Conservation (phyloP, 192 early-diverging fungal genomes). For the Rhizoclosmatium sp. region DNA sequence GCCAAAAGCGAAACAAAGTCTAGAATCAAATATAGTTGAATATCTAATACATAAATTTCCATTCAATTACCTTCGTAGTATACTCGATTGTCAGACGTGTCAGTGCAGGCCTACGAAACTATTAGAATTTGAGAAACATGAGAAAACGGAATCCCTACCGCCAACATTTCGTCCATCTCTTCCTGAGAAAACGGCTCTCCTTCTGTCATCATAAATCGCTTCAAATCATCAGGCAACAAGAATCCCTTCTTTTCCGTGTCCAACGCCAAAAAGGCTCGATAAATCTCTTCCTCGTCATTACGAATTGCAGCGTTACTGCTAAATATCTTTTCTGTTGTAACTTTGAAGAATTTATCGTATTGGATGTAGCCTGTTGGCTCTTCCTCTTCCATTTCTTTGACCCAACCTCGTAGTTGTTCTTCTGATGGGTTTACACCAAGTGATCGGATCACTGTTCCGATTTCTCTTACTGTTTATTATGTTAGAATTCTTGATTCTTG, state of each 20-base stretch:
- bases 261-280: conserved; percentile 57
- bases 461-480: conserved; percentile 48
- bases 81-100: conserved; percentile 59
- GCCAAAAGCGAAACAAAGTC: conserved; percentile 35
- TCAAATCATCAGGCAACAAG: conserved; percentile 57
- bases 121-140: neutral
- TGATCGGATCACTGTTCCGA: conserved; percentile 61
- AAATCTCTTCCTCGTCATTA: conserved; percentile 60
- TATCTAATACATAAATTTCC: neutral
- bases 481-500: neutral
- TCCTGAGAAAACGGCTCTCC: conserved; percentile 60
- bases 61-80: conserved; percentile 55
- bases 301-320: conserved; percentile 34
- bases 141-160: conserved; percentile 36
- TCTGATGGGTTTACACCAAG: conserved; percentile 56
- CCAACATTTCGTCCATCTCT: conserved; percentile 65
- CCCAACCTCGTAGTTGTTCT: conserved; percentile 55
- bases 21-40: neutral
- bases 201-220: conserved; percentile 44
- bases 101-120: conserved; percentile 56
- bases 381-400: conserved; percentile 63
- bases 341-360: conserved; percentile 46
- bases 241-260: conserved; percentile 61
- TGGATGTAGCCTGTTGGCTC: conserved; percentile 59
- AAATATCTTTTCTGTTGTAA: conserved; percentile 33